Percentiles rank a stretch among this genome's conserved stretches.
Conservation (phyloP, 2,329 filamentous ascomycete species). For the Verticillium isaacii region DNA sequence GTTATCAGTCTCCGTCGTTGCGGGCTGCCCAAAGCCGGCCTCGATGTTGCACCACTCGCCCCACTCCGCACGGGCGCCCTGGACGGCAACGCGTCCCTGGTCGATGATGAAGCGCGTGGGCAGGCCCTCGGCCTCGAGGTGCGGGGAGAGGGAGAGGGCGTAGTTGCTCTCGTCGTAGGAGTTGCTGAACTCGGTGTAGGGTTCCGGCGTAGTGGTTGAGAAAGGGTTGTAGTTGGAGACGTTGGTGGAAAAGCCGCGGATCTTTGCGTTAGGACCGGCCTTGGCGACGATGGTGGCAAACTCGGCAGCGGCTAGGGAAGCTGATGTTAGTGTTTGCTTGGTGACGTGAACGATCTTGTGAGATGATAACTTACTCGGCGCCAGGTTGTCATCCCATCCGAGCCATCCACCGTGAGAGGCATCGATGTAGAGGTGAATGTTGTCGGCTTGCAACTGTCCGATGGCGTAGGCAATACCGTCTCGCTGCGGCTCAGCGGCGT, state of each 20-base stretch:
- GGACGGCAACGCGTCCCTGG: slow-evolving; percentile 33
- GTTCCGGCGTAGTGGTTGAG: slow-evolving; percentile 29
- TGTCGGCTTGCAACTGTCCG: slow-evolving; percentile 27
- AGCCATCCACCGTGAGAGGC: slow-evolving; percentile 39
- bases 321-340: slow-evolving; percentile 4
- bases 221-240: slow-evolving; percentile 38
- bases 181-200: slow-evolving; percentile 33
- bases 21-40: slow-evolving; percentile 31
- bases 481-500: slow-evolving; percentile 31
- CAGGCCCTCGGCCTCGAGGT: slow-evolving; percentile 31
- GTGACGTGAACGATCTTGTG: neutral
- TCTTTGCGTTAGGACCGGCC: slow-evolving; percentile 22
- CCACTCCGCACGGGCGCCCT: slow-evolving; percentile 31
- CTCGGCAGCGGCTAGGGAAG: slow-evolving; percentile 27
- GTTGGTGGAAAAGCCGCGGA: slow-evolving; percentile 39
- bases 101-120: slow-evolving; percentile 40
- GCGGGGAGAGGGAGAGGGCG: slow-evolving; percentile 28
- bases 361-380: slow-evolving; percentile 22
- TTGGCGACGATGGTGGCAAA: slow-evolving; percentile 32
- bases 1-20: slow-evolving; percentile 29
- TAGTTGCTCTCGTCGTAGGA: slow-evolving; percentile 37
- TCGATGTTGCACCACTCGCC: slow-evolving; percentile 40
- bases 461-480: slow-evolving; percentile 38
- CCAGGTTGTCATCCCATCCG: slow-evolving; percentile 33
- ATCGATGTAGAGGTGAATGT: slow-evolving; percentile 35